These are phyloP conservation scores for Prunus yedoensis DNA, from an alignment of 331 rosid species.

Conservation along the genomic window DNA sequence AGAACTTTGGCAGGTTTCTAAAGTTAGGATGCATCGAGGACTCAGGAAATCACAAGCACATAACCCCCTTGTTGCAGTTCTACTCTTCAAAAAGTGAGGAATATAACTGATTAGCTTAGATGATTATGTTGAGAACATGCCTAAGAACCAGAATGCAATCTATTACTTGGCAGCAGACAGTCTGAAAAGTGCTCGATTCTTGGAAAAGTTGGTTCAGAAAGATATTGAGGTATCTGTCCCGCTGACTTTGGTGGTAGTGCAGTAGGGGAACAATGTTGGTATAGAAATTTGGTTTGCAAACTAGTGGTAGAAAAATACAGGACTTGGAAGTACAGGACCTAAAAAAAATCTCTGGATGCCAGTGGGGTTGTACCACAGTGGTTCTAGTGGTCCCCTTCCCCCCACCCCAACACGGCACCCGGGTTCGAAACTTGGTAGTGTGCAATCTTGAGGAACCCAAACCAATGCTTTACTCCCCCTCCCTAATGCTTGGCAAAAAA, in stretches of 20 bases:
- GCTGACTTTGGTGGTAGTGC: not conserved
- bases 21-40: slow-evolving; percentile 93
- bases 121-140: slow-evolving; percentile 93
- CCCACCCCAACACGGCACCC: too few species aligned
- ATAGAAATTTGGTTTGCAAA: not conserved
- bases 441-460: too few species aligned
- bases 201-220: slow-evolving; percentile 88
- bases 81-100: slow-evolving; percentile 90
- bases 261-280: not conserved
- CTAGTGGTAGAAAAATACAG: not conserved
- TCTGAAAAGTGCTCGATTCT: slow-evolving; percentile 87
- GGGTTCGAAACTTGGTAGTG: too few species aligned
- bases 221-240: slow-evolving; percentile 69
- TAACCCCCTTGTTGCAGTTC: slow-evolving; percentile 85
- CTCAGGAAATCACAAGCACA: slow-evolving; percentile 90
- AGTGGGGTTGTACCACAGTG: too few species aligned
- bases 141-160: slow-evolving; percentile 87
- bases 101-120: slow-evolving; percentile 82
- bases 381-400: too few species aligned
- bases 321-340: too few species aligned
- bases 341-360: too few species aligned
- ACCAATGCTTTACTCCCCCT: too few species aligned
- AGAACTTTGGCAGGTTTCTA: slow-evolving; percentile 91
- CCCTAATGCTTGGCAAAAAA: too few species aligned
- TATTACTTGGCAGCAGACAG: slow-evolving; percentile 96